Evolutionary conservation across 1,284 basidiomycete species (phyloP).

Genomic region (Pseudozyma pruni): DNA sequence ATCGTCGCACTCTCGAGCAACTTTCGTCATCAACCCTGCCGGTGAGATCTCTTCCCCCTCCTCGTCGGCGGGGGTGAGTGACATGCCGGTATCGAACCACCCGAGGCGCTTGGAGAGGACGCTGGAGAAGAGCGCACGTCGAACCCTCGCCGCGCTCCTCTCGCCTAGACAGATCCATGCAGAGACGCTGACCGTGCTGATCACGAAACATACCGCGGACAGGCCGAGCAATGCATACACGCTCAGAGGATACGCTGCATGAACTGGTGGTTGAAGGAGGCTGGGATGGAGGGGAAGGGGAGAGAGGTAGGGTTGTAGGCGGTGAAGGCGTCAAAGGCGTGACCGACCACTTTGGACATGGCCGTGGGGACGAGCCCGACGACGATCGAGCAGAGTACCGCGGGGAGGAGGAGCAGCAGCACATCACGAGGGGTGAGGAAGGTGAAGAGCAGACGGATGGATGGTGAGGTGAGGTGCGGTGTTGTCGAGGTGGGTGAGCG

Average conservation of each 20-base stretch:
- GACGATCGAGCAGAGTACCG: conserved; percentile 76
- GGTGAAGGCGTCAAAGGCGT: conserved; percentile 83
- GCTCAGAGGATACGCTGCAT: conserved; percentile 71
- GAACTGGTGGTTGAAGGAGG: conserved; percentile 73
- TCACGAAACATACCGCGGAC: conserved; percentile 76
- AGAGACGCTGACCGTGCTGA: conserved; percentile 79
- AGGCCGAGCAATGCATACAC: conserved; percentile 77
- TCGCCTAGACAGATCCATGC: conserved; percentile 92
- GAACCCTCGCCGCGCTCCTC: conserved; percentile 77
- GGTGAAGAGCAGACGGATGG: conserved; percentile 52
- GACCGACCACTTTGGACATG: conserved; percentile 90
- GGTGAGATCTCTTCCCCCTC: conserved; percentile 69
- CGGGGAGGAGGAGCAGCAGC: conserved; percentile 74
- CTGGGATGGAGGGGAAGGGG: conserved; percentile 66
- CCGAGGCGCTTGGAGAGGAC: conserved; percentile 79
- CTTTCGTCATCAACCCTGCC: conserved; percentile 93
- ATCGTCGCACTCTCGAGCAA: conserved; percentile 92
- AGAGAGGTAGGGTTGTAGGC: conserved; percentile 71
- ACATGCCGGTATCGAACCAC: conserved; percentile 66
- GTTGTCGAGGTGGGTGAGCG: neutral
- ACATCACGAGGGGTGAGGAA: conserved; percentile 45
- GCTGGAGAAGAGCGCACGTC: conserved; percentile 77
- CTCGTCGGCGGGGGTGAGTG: neutral
- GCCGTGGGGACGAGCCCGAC: conserved; percentile 85
- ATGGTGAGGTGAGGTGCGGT: conserved; percentile 15